Base-by-base conservation (phyloP, 345 rosid species). In the Salix dunnii region DNA sequence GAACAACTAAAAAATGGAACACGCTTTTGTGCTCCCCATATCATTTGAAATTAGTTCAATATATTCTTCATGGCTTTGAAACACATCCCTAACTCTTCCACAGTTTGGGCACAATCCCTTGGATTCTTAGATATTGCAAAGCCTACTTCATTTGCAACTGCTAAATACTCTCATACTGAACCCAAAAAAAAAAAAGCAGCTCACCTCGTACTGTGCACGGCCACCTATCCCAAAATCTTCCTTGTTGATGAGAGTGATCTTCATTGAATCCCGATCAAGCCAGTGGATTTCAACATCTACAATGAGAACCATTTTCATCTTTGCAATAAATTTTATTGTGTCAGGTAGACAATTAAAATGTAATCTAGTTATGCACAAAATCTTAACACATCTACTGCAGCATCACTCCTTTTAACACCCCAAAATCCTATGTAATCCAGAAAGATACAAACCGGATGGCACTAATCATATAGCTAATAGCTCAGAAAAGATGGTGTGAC, bases 231-330 rank as follows among this genome's bases (percentile, higher is more conserved):
- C 94, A 77, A 79, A 87, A 69, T 80, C 91, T 78, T 94, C 95
- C 78, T 77, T 86, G 23, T 77, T 74, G 67, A 88, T 76, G 55
- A 85, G 86, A 77, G 77, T 87, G 76, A 92, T 72, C 16, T 61
- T 77, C 71, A 94, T 84, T 76, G 81, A 64, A 76, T 78, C 83
- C 74, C 74, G 86, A 79, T 76, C 78, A 60, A 74, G 85, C 92
- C 92, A 87, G 28, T 87, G 80, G 71, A 94, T 82, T 82, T 91
- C 89, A 79, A 91, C 88, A 88, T 88, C 98, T 94, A 82, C 72
- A 83, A 77, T 64, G 53, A 63, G 71, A 73, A 27, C 4, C 17
- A 38, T 43, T 46, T 7, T 43, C 49, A 43, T 43, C 49, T 43
- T 12, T 13, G 49, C 63, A 62, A 20, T 17, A 67, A 7, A 53